Conservation (phyloP, 495 filamentous ascomycete genomes). For the Penicillium fimorum region DNA sequence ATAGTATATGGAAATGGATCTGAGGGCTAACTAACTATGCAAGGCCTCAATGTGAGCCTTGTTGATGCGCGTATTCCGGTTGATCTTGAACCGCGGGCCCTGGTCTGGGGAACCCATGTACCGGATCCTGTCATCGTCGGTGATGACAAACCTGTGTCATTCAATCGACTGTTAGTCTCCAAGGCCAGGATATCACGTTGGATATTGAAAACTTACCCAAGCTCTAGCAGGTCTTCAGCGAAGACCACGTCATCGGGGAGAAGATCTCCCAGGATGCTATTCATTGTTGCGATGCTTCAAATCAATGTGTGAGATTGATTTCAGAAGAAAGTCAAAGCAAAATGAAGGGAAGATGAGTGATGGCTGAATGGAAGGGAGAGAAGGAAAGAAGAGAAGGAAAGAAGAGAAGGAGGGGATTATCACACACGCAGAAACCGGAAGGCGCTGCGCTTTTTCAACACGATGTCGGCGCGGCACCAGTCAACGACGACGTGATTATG, state of each 20-base stretch:
- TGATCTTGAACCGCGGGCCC: conserved; percentile 71
- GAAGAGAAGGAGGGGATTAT: neutral
- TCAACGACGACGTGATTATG: neutral
- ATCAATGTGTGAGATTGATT: neutral
- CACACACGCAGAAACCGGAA: neutral
- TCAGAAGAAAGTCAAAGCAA: neutral
- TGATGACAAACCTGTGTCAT: conserved; percentile 63
- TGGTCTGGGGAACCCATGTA: conserved; percentile 60
- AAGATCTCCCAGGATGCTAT: conserved; percentile 58
- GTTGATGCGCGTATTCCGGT: conserved; percentile 69
- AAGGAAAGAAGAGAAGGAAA: conserved; percentile 5
- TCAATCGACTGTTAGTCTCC: neutral
- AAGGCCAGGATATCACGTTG: neutral
- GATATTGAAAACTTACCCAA: conserved; percentile 59
- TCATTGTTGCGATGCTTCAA: conserved; percentile 54
- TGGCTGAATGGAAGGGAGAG: neutral
- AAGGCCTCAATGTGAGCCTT: conserved; percentile 66
- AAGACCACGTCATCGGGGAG: conserved; percentile 71
- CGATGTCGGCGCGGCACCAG: neutral
- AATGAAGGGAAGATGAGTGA: neutral
- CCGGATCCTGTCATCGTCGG: conserved; percentile 67
- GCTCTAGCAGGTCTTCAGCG: conserved; percentile 56
- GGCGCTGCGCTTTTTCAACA: neutral
- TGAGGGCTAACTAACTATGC: conserved; percentile 50
- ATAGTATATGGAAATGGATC: neutral